Base-by-base conservation (phyloP, 2,329 filamentous ascomycete genomes). In the Colletotrichum brevisporum region DNA sequence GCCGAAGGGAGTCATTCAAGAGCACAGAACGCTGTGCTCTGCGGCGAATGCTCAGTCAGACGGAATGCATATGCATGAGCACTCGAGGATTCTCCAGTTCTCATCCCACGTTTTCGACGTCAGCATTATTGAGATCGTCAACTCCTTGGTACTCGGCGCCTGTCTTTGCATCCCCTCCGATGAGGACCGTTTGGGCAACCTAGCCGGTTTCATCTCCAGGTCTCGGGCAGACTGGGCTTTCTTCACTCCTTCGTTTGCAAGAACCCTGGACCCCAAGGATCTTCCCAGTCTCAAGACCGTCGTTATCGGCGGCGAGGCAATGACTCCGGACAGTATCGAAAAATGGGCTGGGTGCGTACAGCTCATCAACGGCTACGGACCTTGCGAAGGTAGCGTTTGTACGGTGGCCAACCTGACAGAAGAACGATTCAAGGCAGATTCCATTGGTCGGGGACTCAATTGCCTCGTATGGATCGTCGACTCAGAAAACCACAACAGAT, bases 1-100 rank as follows among this genome's bases (percentile, higher is more conserved):
- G 36, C 85, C 89, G 1, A 88, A 88, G 75, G 85, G 85, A 27
- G 84, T 86, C 16, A 79, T 86, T 31, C 72, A 78, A 51, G 72
- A 75, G 60, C 78, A 79, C 59, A 61, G 45, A 31, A 68, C 73
- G 1, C 69, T 77, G 26, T 72, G 72, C 55, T 75, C 76, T 1
- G 74, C 75, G 15, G 70, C 58, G 3, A 43, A n/a, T 50, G 62
- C 66, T 15, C 61, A 65, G 8, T 48, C 62, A 3, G 36, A 6
- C 5, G 51, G 48, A 12, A 59, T 69, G 63, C 41, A 56, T 6
- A 65, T 69, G 62, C 41, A 10, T 15, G 18, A 36, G 26, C n/a
- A 15, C 24, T 56, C 63, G 3, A 60, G 70, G 24, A 59, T 68
- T 39, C 68, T 71, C 18, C 63, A 75, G 43, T 76, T 74, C 52